Percentiles rank a stretch among this genome's conserved stretches.
Conservation (phyloP, 345 rosid species). For the Lepidium aucheri region DNA sequence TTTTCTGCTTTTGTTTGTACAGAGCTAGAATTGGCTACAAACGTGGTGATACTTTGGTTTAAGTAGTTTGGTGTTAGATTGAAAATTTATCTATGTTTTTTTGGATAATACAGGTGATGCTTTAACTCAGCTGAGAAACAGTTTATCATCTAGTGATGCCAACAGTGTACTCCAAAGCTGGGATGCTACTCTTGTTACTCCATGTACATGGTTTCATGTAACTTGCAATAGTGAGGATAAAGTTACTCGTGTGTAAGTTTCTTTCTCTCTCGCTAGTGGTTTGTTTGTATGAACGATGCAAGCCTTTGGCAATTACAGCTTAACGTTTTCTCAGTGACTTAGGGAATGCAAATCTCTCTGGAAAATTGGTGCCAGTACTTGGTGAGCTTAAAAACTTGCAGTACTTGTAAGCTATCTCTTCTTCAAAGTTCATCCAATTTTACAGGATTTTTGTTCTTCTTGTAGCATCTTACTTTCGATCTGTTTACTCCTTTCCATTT, state of each 20-base stretch:
- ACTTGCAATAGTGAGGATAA: slow-evolving; percentile 63
- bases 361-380: slow-evolving; percentile 19
- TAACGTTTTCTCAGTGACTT: slow-evolving; percentile 24
- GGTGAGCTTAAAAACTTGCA: slow-evolving; percentile 52
- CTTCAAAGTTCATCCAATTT: neutral
- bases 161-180: slow-evolving; percentile 69
- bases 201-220: slow-evolving; percentile 84
- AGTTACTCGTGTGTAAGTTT: slow-evolving; percentile 75
- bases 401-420: slow-evolving; percentile 55
- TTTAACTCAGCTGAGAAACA: slow-evolving; percentile 47
- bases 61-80: neutral
- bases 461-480: no score
- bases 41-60: neutral
- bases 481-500: no score
- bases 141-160: slow-evolving; percentile 30
- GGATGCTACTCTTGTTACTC: slow-evolving; percentile 70
- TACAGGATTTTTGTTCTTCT: neutral
- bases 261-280: neutral
- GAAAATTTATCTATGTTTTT: neutral
- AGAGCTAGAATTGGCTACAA: neutral
- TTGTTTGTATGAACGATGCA: neutral
- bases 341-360: slow-evolving; percentile 26
- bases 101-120: slow-evolving; percentile 48
- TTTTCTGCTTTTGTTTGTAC: no score
- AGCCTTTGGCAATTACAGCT: neutral